Base-by-base conservation (phyloP, 208 protist genomes). In the Acanthamoeba sp. region DNA sequence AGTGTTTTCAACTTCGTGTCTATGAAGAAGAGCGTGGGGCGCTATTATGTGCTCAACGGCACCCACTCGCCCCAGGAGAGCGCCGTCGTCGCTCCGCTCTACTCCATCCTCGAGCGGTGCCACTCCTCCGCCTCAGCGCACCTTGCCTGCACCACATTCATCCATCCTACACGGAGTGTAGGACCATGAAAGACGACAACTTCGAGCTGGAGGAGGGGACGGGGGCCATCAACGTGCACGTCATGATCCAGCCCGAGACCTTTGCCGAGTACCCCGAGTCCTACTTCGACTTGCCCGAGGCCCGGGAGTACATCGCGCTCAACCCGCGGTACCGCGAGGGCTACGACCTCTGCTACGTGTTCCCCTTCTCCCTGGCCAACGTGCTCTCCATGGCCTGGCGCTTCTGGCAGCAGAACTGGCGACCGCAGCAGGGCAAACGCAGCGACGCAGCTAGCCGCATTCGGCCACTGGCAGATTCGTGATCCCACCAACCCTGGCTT, bases 261-360 rank as follows among this genome's bases (percentile, higher is more conserved):
- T 84, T 84, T 9, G 76, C 76, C 76, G 76, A 84, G 76, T 84
- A 84, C n/a, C 76, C 76, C 7, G 76, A 84, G 42, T 55, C 76
- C 36, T 84, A 84, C 76, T 84, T 84, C n/a, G 40, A 84, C 12
- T 40, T 84, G 42, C 76, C 76, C 29, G 76, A 84, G 40, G 76
- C 76, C 10, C 34, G 42, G 20, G 76, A 84, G 76, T 84, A 84
- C 76, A 55, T 55, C 42, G 76, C 34, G 42, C 76, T 84, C 40
- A 84, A 84, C 42, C 76, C 76, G 42, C 76, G 36, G 24, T 84
- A 84, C 42, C 76, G 76, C 24, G 76, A 84, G 76, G 76, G 76
- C 24, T 55, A 55, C 42, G 76, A 84, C 76, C 40, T 84, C 38
- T 52, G 76, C 76, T 84, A 84, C 76, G 76, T 57, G 22, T 84